Conservation (phyloP, 2,329 filamentous ascomycete species). For the Botrytis byssoidea region DNA sequence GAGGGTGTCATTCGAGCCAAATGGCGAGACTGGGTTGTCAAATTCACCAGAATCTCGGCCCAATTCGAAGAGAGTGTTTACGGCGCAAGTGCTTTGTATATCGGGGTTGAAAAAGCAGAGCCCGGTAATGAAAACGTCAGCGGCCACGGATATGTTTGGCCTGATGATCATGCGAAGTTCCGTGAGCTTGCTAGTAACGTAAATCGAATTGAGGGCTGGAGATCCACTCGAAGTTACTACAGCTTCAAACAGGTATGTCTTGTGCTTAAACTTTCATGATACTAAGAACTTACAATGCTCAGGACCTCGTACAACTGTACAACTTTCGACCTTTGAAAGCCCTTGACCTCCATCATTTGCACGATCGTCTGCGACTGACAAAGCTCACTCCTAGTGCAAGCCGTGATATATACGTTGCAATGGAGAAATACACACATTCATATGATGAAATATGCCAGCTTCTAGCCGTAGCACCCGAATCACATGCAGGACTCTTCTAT, state of each 20-base stretch:
- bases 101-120: conserved; percentile 72
- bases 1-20: conserved; percentile 88
- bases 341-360: conserved; percentile 87
- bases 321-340: conserved; percentile 67
- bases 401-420: conserved; percentile 79
- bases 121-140: conserved; percentile 57
- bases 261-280: background rate
- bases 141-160: conserved; percentile 95
- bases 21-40: conserved; percentile 91
- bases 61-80: conserved; percentile 96
- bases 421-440: conserved; percentile 71
- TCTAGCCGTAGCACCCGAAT: conserved; percentile 78
- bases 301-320: conserved; percentile 67
- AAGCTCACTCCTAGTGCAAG: conserved; percentile 74
- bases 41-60: conserved; percentile 88
- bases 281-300: conserved; percentile 39
- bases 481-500: conserved; percentile 86
- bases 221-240: conserved; percentile 92
- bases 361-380: conserved; percentile 83
- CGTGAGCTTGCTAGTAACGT: conserved; percentile 90
- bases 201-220: conserved; percentile 92
- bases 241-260: conserved; percentile 77
- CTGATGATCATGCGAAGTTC: conserved; percentile 75
- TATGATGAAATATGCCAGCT: conserved; percentile 86
- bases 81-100: conserved; percentile 84